These are phyloP conservation scores for Pythium guiyangense DNA, from an alignment of 352 stramenopile genomes.

Conservation along the genomic window DNA sequence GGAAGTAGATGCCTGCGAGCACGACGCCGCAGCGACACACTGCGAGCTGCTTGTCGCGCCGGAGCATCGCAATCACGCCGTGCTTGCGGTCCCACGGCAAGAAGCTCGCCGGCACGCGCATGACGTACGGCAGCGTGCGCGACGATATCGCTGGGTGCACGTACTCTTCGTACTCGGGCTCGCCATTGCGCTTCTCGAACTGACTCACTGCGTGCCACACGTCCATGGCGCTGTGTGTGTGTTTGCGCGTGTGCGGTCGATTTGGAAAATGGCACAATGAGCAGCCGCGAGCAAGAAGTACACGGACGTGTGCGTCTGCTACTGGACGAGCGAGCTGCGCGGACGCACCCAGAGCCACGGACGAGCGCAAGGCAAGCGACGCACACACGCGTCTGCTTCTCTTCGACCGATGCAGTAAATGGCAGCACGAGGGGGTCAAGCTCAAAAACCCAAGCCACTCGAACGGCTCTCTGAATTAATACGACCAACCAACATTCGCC, in stretches of 20 bases:
- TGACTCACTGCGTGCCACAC: conserved; percentile 65
- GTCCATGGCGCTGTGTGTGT: conserved; percentile 48
- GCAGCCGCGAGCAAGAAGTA: too few relatives aligned
- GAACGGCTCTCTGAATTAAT: too few relatives aligned
- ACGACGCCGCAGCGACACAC: conserved; percentile 81
- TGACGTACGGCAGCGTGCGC: conserved; percentile 38
- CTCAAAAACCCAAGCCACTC: too few relatives aligned
- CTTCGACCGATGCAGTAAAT: too few relatives aligned
- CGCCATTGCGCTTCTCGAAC: conserved; percentile 41
- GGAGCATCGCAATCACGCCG: conserved; percentile 70
- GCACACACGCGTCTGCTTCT: too few relatives aligned
- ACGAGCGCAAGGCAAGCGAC: too few relatives aligned
- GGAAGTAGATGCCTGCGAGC: conserved; percentile 74
- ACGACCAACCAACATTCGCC: too few relatives aligned
- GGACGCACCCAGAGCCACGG: too few relatives aligned
- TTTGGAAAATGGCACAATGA: neutral
- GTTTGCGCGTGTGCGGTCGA: neutral
- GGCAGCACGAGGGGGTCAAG: too few relatives aligned
- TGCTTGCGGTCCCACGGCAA: conserved; percentile 59
- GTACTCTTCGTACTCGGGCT: conserved; percentile 56
- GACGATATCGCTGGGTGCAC: conserved; percentile 46
- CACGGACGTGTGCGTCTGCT: too few relatives aligned
- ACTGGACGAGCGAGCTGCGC: too few relatives aligned
- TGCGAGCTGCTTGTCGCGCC: conserved; percentile 59
- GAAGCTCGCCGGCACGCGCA: conserved; percentile 62